Conservation (phyloP, 495 filamentous ascomycete species). For the Durotheca rogersii region DNA sequence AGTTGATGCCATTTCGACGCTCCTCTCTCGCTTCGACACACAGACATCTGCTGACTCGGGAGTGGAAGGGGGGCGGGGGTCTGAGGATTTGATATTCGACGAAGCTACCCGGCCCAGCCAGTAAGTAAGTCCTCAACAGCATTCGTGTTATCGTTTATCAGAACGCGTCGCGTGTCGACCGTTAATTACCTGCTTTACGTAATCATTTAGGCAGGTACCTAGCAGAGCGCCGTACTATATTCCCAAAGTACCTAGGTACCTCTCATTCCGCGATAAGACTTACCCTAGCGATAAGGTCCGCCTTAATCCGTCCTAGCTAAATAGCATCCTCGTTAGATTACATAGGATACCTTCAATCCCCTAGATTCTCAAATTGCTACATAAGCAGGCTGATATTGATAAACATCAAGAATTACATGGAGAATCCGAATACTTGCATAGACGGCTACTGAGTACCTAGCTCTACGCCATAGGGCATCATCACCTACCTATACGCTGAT, state of each 20-base stretch:
- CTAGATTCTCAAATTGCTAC: too few relatives aligned
- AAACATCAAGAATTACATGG: too few relatives aligned
- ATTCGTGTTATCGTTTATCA: conserved; percentile 6
- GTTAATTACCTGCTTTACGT: conserved; percentile 18
- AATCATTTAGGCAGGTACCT: neutral
- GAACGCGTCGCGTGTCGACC: conserved; percentile 24
- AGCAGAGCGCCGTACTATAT: conserved; percentile 15
- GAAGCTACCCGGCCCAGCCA: neutral
- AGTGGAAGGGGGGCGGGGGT: neutral
- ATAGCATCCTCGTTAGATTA: too few relatives aligned
- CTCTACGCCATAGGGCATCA: too few relatives aligned
- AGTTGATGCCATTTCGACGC: conserved; percentile 47
- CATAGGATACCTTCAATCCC: neutral
- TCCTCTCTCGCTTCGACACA: conserved; percentile 2
- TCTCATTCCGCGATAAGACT: conserved; percentile 14
- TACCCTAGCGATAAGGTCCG: too few relatives aligned
- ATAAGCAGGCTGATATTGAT: too few relatives aligned
- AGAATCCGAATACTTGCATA: too few relatives aligned
- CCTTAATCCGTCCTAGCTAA: too few relatives aligned
- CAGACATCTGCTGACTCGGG: conserved; percentile 1
- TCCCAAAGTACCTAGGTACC: too few relatives aligned
- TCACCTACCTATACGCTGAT: neutral
- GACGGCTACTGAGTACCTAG: too few relatives aligned
- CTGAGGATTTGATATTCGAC: conserved; percentile 6
- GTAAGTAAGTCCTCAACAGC: neutral